A percentile compares a stretch with the other conserved stretches of the same genome.
Conservation (phyloP, 139 green algal species). For the Asterochloris erici region DNA sequence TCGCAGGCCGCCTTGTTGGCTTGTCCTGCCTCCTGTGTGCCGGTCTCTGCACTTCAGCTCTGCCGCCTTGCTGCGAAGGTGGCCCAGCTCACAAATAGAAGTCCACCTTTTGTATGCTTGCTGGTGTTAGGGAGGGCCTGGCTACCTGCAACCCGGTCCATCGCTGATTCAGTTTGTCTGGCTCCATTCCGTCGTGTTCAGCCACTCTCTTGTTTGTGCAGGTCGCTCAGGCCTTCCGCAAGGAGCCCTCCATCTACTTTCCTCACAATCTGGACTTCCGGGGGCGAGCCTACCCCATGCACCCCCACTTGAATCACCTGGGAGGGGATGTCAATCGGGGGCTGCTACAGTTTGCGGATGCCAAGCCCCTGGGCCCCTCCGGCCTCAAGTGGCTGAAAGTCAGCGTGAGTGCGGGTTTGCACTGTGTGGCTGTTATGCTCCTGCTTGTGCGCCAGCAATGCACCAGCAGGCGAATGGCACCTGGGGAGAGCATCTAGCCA, state of each 20-base stretch:
- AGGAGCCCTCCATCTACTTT: conserved; percentile 74
- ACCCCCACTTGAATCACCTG: conserved; percentile 94
- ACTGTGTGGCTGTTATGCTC: neutral
- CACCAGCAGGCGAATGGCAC: no score
- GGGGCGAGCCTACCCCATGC: conserved; percentile 93
- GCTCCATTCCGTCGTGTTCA: neutral
- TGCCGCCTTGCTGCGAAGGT: no score
- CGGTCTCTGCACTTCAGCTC: no score
- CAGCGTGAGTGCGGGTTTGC: conserved; percentile 17
- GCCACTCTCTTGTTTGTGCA: conserved; percentile 1
- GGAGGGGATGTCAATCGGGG: conserved; percentile 81
- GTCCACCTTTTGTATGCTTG: no score
- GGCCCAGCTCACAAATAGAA: no score
- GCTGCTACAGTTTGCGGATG: conserved; percentile 81
- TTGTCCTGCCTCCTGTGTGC: no score
- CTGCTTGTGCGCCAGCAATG: no score
- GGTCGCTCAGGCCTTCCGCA: conserved; percentile 45
- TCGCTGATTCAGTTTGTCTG: no score
- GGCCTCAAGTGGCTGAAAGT: conserved; percentile 83
- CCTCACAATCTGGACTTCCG: conserved; percentile 95
- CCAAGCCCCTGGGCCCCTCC: conserved; percentile 58
- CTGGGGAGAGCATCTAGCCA: no score
- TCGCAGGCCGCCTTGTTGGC: no score
- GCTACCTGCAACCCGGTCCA: no score
- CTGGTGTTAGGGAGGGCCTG: no score